A percentile compares a stretch with the other conserved stretches of the same genome.
These are phyloP conservation scores for Nannochloropsis oceanica DNA, from an alignment of 108 stramenopile genomes.

Conservation along the genomic window DNA sequence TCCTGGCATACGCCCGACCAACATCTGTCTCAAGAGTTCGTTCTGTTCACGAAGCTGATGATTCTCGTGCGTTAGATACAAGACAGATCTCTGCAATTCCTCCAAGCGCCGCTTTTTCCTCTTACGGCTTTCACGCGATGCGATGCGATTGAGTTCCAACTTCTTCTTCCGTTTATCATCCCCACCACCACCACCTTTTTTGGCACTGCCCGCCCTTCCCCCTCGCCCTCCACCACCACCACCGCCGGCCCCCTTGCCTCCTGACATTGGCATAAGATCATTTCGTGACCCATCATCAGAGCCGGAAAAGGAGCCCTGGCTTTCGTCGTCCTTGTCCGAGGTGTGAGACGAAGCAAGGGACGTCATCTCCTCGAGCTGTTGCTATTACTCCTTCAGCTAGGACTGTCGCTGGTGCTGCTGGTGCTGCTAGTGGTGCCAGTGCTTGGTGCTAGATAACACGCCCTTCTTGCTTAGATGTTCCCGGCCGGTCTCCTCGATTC, in stretches of 20 bases:
- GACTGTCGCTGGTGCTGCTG: too few relatives aligned
- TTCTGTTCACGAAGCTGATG: slow-evolving; percentile 24
- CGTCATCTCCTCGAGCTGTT: background rate
- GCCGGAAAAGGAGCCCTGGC: background rate
- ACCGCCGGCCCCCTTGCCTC: background rate
- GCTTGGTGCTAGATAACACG: too few relatives aligned
- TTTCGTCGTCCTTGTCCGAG: background rate
- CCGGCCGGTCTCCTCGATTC: too few relatives aligned
- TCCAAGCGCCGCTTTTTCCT: slow-evolving; percentile 26
- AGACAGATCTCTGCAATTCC: slow-evolving; percentile 17
- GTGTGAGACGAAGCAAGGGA: background rate
- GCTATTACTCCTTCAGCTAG: too few relatives aligned
- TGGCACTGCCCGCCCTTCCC: background rate
- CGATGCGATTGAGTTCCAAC: background rate
- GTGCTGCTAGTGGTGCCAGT: too few relatives aligned
- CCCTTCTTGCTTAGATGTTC: too few relatives aligned
- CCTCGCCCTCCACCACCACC: background rate
- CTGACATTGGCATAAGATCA: background rate
- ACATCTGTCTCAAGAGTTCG: slow-evolving; percentile 21
- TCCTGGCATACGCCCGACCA: background rate
- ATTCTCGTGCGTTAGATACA: slow-evolving; percentile 20
- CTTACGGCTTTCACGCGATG: background rate
- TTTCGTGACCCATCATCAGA: background rate
- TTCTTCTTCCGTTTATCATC: background rate
- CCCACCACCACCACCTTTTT: background rate